A percentile compares a stretch with the other conserved stretches of the same genome.
Evolutionary conservation across 2,329 filamentous ascomycete species (phyloP).

Genomic region (Aureobasidium sp.): DNA sequence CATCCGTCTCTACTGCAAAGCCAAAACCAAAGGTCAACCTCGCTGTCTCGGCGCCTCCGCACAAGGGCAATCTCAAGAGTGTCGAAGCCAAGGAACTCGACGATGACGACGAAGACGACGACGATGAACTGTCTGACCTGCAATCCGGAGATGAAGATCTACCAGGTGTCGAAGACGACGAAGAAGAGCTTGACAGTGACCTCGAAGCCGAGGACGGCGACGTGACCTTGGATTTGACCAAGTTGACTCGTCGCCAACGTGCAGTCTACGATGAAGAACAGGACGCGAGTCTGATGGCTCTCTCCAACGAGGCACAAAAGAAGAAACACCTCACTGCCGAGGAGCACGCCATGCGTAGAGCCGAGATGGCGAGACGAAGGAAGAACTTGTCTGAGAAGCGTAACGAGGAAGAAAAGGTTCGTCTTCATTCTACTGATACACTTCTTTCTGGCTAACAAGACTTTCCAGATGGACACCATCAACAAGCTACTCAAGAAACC

Average conservation of each 20-base stretch:
- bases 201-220: slow-evolving; percentile 32
- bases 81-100: slow-evolving; percentile 45
- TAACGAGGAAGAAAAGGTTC: slow-evolving; percentile 68
- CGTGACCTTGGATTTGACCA: slow-evolving; percentile 54
- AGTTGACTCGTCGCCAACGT: slow-evolving; percentile 60
- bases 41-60: slow-evolving; percentile 22
- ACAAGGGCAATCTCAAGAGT: slow-evolving; percentile 27
- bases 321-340: slow-evolving; percentile 65
- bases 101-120: slow-evolving; percentile 29
- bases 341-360: slow-evolving; percentile 62
- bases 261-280: slow-evolving; percentile 47
- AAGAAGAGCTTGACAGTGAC: slow-evolving; percentile 30
- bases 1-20: slow-evolving; percentile 16
- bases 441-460: slow-evolving; percentile 9
- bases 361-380: slow-evolving; percentile 63
- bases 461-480: slow-evolving; percentile 70
- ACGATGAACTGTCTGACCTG: slow-evolving; percentile 24
- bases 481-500: slow-evolving; percentile 84
- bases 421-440: slow-evolving; percentile 3
- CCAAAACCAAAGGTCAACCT: slow-evolving; percentile 21
- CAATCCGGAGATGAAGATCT: slow-evolving; percentile 35
- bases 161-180: slow-evolving; percentile 16
- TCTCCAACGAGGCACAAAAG: slow-evolving; percentile 60
- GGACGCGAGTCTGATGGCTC: slow-evolving; percentile 34
- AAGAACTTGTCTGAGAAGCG: slow-evolving; percentile 69